phyloP scores from a whole-genome alignment of 192 early-diverging fungal genomes.

The Jimgerdemannia lactiflua region DNA sequence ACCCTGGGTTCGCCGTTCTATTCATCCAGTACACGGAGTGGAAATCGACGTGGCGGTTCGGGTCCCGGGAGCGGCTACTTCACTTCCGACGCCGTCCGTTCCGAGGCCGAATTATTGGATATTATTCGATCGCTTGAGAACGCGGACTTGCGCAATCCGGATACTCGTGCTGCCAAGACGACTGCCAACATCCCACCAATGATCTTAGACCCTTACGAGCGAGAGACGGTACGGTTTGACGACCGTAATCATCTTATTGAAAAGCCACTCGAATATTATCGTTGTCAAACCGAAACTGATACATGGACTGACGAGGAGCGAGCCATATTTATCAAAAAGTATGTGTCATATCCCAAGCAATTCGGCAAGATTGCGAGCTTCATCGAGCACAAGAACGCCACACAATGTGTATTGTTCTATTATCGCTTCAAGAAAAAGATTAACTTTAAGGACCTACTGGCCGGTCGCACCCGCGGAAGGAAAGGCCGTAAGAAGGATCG shows the following conservation, averaged over 20 bases:
- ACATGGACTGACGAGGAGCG: slow-evolving; percentile 66
- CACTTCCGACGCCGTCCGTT: slow-evolving; percentile 68
- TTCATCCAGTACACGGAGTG: neutral
- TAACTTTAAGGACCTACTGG: slow-evolving; percentile 63
- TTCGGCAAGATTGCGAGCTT: slow-evolving; percentile 69
- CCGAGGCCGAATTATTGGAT: slow-evolving; percentile 75
- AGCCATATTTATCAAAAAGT: slow-evolving; percentile 60
- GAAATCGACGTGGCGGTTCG: slow-evolving; percentile 15
- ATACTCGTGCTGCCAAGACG: slow-evolving; percentile 65
- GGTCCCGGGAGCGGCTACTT: slow-evolving; percentile 38
- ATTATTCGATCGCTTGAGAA: slow-evolving; percentile 71
- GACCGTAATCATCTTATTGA: slow-evolving; percentile 57
- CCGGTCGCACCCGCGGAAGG: slow-evolving; percentile 30
- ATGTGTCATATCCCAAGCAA: slow-evolving; percentile 69
- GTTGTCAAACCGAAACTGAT: slow-evolving; percentile 50
- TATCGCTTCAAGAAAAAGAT: slow-evolving; percentile 77
- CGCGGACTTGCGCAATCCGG: slow-evolving; percentile 70
- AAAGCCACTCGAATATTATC: slow-evolving; percentile 62
- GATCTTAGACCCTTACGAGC: slow-evolving; percentile 58
- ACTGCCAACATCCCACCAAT: slow-evolving; percentile 72
- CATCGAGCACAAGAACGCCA: slow-evolving; percentile 60
- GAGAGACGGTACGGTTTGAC: slow-evolving; percentile 48
- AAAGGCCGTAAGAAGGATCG: slow-evolving; percentile 45
- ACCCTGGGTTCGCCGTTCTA: neutral
- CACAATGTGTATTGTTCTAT: slow-evolving; percentile 74